phyloP scores from a whole-genome alignment of 352 stramenopile species.

The Phytopythium delawarense region DNA sequence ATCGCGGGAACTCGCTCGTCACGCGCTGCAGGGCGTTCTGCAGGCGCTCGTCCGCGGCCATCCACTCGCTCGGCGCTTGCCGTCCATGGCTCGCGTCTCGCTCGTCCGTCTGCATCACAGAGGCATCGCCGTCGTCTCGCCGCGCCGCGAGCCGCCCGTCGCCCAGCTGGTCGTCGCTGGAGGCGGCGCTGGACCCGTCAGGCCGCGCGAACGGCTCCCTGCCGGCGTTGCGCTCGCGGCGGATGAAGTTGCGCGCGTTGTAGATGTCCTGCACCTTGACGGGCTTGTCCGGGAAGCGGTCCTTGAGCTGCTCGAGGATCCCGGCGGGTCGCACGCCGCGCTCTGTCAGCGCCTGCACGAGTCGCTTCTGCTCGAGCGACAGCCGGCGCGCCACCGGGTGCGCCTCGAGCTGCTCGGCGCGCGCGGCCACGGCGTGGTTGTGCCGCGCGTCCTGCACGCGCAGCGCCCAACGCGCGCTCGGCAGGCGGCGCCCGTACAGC shows the following conservation, averaged over 20 bases:
- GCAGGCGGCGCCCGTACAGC: constrained; percentile 30
- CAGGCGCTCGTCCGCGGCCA: background rate
- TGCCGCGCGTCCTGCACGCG: constrained; percentile 28
- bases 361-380: constrained; percentile 31
- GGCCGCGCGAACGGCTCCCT: constrained; percentile 21
- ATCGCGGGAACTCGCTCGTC: background rate
- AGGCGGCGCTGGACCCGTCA: background rate
- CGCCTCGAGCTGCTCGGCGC: constrained; percentile 17
- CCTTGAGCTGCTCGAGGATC: constrained; percentile 36
- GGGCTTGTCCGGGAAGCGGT: constrained; percentile 33
- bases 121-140: background rate
- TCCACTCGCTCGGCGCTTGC: background rate
- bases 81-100: background rate
- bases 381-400: constrained; percentile 31
- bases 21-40: background rate
- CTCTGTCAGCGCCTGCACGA: constrained; percentile 33
- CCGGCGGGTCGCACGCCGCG: constrained; percentile 19
- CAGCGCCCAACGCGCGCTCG: constrained; percentile 24
- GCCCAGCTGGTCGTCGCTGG: background rate
- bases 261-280: constrained; percentile 53
- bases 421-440: constrained; percentile 24
- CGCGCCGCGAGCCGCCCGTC: background rate
- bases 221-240: constrained; percentile 27
- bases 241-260: constrained; percentile 45
- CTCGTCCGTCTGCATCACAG: background rate